phyloP scores from a whole-genome alignment of 106 monocot genomes.

The Platanthera guangdongensis region DNA sequence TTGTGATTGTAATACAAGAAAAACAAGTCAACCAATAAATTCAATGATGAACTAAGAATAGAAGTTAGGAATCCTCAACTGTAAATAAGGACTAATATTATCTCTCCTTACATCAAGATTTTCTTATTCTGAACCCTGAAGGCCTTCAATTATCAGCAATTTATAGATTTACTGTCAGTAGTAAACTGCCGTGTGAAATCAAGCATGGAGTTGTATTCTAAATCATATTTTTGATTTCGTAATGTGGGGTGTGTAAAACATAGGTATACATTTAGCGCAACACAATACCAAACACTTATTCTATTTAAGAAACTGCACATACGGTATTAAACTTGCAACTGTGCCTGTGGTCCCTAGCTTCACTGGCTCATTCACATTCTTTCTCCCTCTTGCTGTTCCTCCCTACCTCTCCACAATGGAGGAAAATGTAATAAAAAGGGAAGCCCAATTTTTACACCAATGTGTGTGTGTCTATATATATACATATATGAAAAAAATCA shows the following conservation, averaged over 20 bases:
- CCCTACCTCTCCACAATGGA: no score
- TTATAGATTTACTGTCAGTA: background rate
- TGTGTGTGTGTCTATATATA: no score
- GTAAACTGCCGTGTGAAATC: background rate
- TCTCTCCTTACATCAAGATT: background rate
- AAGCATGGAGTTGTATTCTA: background rate
- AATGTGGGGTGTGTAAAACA: background rate
- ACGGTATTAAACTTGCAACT: no score
- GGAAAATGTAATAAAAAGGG: no score
- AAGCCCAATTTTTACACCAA: no score
- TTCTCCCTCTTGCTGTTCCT: no score
- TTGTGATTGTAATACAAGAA: slow-evolving; percentile 8
- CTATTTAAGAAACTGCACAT: no score
- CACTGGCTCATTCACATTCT: no score
- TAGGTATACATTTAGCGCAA: background rate
- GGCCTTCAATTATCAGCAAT: background rate
- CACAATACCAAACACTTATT: background rate
- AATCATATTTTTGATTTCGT: background rate
- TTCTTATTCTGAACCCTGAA: background rate
- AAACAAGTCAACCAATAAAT: background rate
- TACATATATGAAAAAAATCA: no score
- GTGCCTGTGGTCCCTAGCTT: no score
- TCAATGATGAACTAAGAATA: no score
- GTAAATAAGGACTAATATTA: background rate
- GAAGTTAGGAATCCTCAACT: no score